Evolutionary conservation across 495 filamentous ascomycete species (phyloP), one percentile per base, ranked within the genome.

Genomic region (Pseudomonodictys pantanalensis): DNA sequence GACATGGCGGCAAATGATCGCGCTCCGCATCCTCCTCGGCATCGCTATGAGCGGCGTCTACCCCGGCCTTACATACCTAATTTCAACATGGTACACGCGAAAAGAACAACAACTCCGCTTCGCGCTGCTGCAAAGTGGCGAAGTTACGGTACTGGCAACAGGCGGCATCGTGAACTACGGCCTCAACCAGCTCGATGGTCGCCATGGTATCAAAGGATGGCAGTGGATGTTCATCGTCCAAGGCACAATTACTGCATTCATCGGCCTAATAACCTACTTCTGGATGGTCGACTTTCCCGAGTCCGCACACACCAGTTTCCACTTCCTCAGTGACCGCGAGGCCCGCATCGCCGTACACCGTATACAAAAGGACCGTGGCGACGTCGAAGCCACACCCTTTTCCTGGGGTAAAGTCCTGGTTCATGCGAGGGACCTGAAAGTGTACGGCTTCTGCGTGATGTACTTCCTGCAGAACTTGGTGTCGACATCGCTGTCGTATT

Each of bases 201-300:
- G 65, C 3, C 76, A 72, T 3, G 83, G 82, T 0, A 62, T 91
- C 11, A 80, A 79, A 5, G 86, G 88, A 10, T 91, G 88, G 87
- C 78, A 85, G 15, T 90, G 86, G 81, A 90, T 89, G 83, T 90
- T 83, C 55, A 67, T 91, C 5, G 83, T 91, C 2, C 87, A 91
- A 69, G 83, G 83, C 2, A 29, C 78, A 0, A 83, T 88, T 52
- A 74, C 86, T n/a, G 82, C 77, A 60, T 71, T 87, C 1, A 71
- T 91, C 39, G 86, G 87, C 5, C 62, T 88, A n/a, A 50, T 78
- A 3, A 90, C 85, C 0, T 91, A 86, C 63, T 86, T 83, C 75
- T 90, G 86, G 86, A 90, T 91, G 69, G 77, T 91, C 24, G 88
- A 90, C 62, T 92, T 92, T 60, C 88, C 88, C 0, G 87, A 91